A percentile compares a stretch with the other conserved stretches of the same genome.
These are phyloP conservation scores for Scenedesmus sp. DNA, from an alignment of 163 green algal genomes.

Conservation along the genomic window DNA sequence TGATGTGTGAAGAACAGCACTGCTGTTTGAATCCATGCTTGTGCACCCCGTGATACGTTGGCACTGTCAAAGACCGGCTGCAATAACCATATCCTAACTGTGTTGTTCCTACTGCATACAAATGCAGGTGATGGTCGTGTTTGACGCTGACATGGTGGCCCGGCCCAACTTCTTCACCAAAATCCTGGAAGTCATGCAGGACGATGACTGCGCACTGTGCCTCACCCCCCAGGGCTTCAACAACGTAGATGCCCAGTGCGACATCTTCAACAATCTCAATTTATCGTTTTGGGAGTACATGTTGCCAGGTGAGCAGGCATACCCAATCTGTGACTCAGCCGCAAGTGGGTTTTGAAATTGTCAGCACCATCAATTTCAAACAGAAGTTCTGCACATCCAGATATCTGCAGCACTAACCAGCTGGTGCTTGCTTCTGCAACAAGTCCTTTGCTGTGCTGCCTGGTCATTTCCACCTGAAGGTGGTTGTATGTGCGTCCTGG, in stretches of 20 bases:
- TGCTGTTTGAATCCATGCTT: not conserved
- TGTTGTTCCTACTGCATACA: not conserved
- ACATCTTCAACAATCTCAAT: conserved; percentile 63
- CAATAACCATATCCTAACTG: not conserved
- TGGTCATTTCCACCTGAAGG: too few relatives aligned
- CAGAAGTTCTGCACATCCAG: too few relatives aligned
- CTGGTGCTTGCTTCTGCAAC: too few relatives aligned
- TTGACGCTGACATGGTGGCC: conserved; percentile 83
- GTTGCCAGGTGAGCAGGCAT: conserved; percentile 39
- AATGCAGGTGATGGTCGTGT: conserved; percentile 50
- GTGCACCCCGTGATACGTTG: too few relatives aligned
- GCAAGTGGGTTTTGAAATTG: too few relatives aligned
- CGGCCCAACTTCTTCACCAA: conserved; percentile 88
- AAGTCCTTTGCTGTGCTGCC: too few relatives aligned
- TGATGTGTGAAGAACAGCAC: too few relatives aligned
- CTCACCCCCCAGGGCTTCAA: conserved; percentile 61
- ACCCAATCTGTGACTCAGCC: too few relatives aligned
- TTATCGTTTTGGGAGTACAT: conserved; percentile 62
- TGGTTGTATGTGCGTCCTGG: too few relatives aligned
- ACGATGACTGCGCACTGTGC: conserved; percentile 54
- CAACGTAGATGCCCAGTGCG: conserved; percentile 55
- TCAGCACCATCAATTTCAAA: too few relatives aligned
- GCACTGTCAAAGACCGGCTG: not conserved
- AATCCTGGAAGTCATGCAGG: conserved; percentile 55
- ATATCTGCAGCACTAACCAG: too few relatives aligned